Evolutionary conservation across 768 basidiomycete genomes (phyloP), one percentile per base, ranked within the genome.

Genomic region (Auriscalpium vulgare): DNA sequence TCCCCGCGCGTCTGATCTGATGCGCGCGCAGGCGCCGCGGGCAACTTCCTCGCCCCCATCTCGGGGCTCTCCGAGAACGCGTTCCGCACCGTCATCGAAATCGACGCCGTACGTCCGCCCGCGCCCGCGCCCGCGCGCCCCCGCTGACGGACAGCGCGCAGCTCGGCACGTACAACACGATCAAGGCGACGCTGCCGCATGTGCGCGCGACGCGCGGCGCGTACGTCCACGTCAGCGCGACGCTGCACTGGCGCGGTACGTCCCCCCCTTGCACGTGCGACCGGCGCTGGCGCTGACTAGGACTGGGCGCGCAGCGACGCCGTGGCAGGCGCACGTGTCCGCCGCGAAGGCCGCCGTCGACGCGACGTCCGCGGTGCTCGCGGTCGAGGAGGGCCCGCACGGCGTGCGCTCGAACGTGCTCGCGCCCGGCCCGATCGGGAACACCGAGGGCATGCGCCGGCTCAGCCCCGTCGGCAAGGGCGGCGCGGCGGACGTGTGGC

Each of bases 301-400:
- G n/a, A n/a, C n/a, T n/a, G n/a, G n/a, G n/a, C n/a, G 21, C 10
- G 60, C 62, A 89, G 91, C 76, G 10, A 83, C 84, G 8, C 88
- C 91, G 0, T 91, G 84, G 69, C 95, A 97, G 71, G 91, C 83
- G 8, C 95, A 97, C 65, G 92, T 95, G 11, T 91, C 91, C 11
- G 91, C 94, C 9, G 95, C 95, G 21, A 99, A 98, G 70, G 94
- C 95, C 0, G 95, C 80, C 16, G 83, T 98, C 37, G 95, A 99
- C 66, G 92, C 94, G 0, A 75, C 94, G 6, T 91, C 89, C 54
- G 77, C 79, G 1, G 93, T 91, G 3, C 71, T 97, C 29, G 93
- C 95, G 2, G 81, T 95, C 11, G 95, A 98, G 72, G 94, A 95
- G 72, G 95, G 95, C 1, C 95, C 95, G 4, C 80, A 83, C 62